A percentile compares a stretch with the other conserved stretches of the same genome.
phyloP scores from a whole-genome alignment of 176 grass and related monocot genomes.

The Juncus effusus region DNA sequence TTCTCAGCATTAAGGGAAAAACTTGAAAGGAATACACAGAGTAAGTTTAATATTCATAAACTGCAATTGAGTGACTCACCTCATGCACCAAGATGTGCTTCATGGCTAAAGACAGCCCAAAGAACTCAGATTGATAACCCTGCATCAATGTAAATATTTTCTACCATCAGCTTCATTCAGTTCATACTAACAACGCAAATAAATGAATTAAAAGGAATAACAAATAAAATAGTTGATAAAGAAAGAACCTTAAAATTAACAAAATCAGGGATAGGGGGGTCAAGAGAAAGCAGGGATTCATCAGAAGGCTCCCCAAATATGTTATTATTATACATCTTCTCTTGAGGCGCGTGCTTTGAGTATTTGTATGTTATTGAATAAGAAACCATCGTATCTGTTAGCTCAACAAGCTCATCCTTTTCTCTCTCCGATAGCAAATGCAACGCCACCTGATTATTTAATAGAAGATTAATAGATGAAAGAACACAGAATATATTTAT shows the following conservation, averaged over 20 bases:
- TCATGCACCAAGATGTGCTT: constrained; percentile 88
- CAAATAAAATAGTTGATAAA: constrained; percentile 1
- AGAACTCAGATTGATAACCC: constrained; percentile 72
- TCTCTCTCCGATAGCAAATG: constrained; percentile 80
- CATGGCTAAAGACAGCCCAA: constrained; percentile 60
- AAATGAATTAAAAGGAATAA: constrained; percentile 18
- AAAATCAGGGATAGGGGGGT: constrained; percentile 64
- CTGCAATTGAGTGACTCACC: constrained; percentile 30
- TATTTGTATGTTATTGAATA: constrained; percentile 85
- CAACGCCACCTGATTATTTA: constrained; percentile 56
- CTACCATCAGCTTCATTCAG: constrained; percentile 21
- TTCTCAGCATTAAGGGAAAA: neutral
- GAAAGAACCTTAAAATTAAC: constrained; percentile 69
- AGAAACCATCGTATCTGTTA: constrained; percentile 91
- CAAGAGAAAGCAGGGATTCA: constrained; percentile 47
- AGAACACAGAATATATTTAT: constrained; percentile 13
- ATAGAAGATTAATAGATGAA: constrained; percentile 7
- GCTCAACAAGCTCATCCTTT: constrained; percentile 63
- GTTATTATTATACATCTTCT: constrained; percentile 39
- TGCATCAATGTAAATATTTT: constrained; percentile 37
- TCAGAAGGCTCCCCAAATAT: constrained; percentile 45
- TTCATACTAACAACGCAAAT: constrained; percentile 15
- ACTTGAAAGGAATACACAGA: constrained; percentile 14
- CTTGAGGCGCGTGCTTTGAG: constrained; percentile 50
- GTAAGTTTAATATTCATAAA: constrained; percentile 10